A percentile compares a stretch with the other conserved stretches of the same genome.
Conservation (phyloP, 192 early-diverging fungal species). For the Backusella luteola region DNA sequence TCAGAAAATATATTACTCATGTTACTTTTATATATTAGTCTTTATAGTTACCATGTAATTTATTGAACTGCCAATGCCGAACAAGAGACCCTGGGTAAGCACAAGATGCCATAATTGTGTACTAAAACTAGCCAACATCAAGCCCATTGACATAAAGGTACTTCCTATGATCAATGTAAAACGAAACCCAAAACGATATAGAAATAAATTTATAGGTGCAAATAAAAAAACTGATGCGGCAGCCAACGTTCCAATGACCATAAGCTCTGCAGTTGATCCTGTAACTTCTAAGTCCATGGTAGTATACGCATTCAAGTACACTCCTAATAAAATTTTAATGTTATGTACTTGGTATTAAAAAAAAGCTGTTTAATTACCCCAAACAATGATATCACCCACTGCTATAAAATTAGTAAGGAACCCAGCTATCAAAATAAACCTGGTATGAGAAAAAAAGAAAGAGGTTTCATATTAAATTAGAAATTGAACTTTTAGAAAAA, state of each 20-base stretch:
- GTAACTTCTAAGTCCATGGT: background rate
- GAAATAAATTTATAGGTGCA: background rate
- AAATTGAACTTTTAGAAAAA: too few relatives aligned
- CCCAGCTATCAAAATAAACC: background rate
- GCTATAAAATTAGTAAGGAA: background rate
- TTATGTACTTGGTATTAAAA: background rate
- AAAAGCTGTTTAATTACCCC: background rate
- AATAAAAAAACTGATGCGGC: constrained; percentile 1
- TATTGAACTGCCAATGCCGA: constrained; percentile 44
- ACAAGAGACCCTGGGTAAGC: constrained; percentile 59
- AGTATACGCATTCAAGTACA: constrained; percentile 5
- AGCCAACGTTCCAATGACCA: constrained; percentile 4
- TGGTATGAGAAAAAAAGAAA: too few relatives aligned
- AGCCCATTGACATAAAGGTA: constrained; percentile 8
- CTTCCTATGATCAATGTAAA: constrained; percentile 16
- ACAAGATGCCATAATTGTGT: constrained; percentile 57
- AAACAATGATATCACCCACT: background rate
- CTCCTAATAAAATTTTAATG: background rate
- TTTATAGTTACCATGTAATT: constrained; percentile 18
- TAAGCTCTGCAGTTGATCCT: background rate
- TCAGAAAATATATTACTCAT: too few relatives aligned
- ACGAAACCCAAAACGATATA: constrained; percentile 3
- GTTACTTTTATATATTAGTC: too few relatives aligned
- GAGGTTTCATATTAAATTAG: too few relatives aligned
- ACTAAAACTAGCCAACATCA: constrained; percentile 22